A percentile compares a stretch with the other conserved stretches of the same genome.
Conservation (phyloP, 1,284 basidiomycete species). For the Leccinum cinnamomeum region DNA sequence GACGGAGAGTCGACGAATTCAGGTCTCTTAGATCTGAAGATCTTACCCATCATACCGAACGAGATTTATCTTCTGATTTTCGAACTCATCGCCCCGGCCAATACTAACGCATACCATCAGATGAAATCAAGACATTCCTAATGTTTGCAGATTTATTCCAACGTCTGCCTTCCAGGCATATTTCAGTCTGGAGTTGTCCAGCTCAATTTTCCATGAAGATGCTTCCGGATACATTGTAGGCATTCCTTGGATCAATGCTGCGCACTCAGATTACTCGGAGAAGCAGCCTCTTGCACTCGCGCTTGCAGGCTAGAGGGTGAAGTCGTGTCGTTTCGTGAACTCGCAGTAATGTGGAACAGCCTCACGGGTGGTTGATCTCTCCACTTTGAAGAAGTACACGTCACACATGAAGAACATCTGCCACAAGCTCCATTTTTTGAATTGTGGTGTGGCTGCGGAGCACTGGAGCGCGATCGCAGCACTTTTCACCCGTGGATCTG, state of each 20-base stretch:
- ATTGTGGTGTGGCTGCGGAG: neutral
- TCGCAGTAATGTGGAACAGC: neutral
- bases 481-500: neutral
- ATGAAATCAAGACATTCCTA: neutral
- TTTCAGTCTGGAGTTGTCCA: neutral
- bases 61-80: neutral
- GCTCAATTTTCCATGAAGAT: neutral
- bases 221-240: neutral
- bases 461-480: neutral
- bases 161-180: neutral
- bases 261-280: neutral
- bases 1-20: too few species aligned
- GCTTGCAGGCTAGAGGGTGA: neutral
- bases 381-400: neutral
- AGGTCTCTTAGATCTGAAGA: too few species aligned
- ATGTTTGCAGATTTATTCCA: neutral
- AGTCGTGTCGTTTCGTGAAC: neutral
- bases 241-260: neutral
- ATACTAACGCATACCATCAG: too few species aligned
- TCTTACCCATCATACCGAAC: neutral
- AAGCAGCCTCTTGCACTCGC: neutral
- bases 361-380: neutral
- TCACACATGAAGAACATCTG: neutral
- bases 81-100: too few species aligned
- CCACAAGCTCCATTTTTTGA: neutral